Percentiles rank a stretch among this genome's conserved stretches.
These are phyloP conservation scores for Aspergillus tamarii DNA, from an alignment of 2,329 filamentous ascomycete species.

Conservation along the genomic window DNA sequence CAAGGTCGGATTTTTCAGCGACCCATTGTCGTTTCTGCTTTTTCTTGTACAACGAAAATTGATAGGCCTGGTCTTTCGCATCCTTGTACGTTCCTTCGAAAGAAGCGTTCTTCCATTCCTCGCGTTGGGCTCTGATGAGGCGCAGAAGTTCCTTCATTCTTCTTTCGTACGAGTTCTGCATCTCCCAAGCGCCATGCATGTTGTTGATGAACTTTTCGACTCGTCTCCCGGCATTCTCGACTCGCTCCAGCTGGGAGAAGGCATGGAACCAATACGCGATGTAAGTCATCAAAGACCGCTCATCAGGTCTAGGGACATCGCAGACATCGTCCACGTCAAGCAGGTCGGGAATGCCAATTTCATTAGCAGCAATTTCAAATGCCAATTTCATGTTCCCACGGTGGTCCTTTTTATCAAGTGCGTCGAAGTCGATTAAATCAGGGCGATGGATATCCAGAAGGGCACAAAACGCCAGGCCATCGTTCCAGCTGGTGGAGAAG, in stretches of 20 bases:
- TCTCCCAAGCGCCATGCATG: slow-evolving; percentile 99
- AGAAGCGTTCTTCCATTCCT: slow-evolving; percentile 74
- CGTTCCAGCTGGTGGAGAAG: slow-evolving; percentile 96
- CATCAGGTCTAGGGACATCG: slow-evolving; percentile 93
- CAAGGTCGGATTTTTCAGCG: slow-evolving; percentile 93
- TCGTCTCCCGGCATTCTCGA: slow-evolving; percentile 92
- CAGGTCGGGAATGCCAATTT: slow-evolving; percentile 94
- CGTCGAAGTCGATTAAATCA: slow-evolving; percentile 95
- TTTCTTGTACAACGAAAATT: slow-evolving; percentile 88
- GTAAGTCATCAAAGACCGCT: slow-evolving; percentile 97
- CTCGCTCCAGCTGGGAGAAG: slow-evolving; percentile 98
- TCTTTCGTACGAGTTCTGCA: slow-evolving; percentile 95
- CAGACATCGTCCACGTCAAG: slow-evolving; percentile 98
- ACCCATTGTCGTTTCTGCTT: slow-evolving; percentile 94
- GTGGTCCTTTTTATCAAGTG: slow-evolving; percentile 91
- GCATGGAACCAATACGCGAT: slow-evolving; percentile 99
- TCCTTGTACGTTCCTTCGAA: slow-evolving; percentile 93
- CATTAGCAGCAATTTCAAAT: slow-evolving; percentile 92
- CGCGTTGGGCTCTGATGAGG: slow-evolving; percentile 72
- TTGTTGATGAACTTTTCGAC: slow-evolving; percentile 99
- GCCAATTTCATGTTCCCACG: slow-evolving; percentile 96
- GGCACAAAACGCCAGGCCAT: slow-evolving; percentile 94
- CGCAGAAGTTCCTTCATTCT: slow-evolving; percentile 82
- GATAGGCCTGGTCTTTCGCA: slow-evolving; percentile 80
- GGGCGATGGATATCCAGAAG: slow-evolving; percentile 95